phyloP scores from a whole-genome alignment of 257 asterid species.

The Przewalskia tangutica region DNA sequence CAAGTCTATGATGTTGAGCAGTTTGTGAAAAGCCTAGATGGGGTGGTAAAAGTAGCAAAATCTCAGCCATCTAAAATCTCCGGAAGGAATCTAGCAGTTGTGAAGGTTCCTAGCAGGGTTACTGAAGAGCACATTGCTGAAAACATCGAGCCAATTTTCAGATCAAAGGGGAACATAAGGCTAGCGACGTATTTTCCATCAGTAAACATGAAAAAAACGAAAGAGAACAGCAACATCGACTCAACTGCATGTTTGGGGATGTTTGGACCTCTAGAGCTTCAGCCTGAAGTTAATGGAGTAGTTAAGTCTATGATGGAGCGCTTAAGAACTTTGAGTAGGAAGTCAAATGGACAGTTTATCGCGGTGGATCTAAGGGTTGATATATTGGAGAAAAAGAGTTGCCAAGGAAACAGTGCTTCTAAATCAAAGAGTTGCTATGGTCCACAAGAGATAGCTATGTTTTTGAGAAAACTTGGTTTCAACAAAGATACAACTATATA shows the following conservation, averaged over 20 bases:
- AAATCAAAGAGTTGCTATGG: constrained; percentile 67
- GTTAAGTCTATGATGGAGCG: constrained; percentile 82
- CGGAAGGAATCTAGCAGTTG: constrained; percentile 56
- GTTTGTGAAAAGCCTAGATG: constrained; percentile 54
- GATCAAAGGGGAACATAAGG: constrained; percentile 66
- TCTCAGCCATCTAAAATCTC: constrained; percentile 45
- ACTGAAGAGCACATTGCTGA: constrained; percentile 61
- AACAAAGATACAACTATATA: constrained; percentile 63
- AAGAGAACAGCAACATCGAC: constrained; percentile 43
- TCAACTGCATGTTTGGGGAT: constrained; percentile 80
- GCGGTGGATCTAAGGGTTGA: constrained; percentile 86
- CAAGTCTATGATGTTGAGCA: constrained; percentile 58
- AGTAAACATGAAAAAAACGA: constrained; percentile 73
- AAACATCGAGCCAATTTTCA: constrained; percentile 59
- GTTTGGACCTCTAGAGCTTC: constrained; percentile 82
- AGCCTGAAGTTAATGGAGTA: constrained; percentile 65
- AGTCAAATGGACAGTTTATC: constrained; percentile 78
- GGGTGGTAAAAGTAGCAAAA: constrained; percentile 67
- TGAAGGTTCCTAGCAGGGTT: constrained; percentile 83
- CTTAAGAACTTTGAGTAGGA: constrained; percentile 58
- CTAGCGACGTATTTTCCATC: constrained; percentile 83
- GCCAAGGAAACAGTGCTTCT: constrained; percentile 41
- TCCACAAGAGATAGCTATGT: constrained; percentile 65
- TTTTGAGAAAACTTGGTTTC: constrained; percentile 66
- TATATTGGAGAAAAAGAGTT: constrained; percentile 78